Percentiles rank a stretch among this genome's conserved stretches.
phyloP scores from a whole-genome alignment of 352 stramenopile genomes.

The Thraustochytrium striatum region DNA sequence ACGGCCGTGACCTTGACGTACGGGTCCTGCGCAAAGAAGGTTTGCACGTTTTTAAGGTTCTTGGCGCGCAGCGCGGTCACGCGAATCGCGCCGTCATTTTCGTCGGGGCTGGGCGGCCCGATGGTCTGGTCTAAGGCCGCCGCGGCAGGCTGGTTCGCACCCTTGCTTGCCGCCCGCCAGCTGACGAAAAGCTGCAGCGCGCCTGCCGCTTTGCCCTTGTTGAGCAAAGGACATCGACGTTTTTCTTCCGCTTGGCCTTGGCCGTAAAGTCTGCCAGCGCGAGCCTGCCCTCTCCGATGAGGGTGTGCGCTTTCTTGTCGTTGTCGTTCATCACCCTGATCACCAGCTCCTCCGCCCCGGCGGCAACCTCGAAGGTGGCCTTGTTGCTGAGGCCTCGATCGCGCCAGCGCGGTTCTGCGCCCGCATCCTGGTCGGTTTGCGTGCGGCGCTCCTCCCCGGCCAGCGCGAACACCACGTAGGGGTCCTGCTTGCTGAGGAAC shows the following conservation, averaged over 20 bases:
- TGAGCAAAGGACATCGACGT: neutral
- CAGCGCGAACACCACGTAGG: slow-evolving; percentile 17
- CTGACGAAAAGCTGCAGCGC: neutral
- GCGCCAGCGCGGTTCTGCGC: slow-evolving; percentile 8
- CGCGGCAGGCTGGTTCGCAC: neutral
- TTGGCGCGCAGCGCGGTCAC: neutral
- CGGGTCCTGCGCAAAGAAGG: slow-evolving; percentile 15
- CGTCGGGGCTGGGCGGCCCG: neutral
- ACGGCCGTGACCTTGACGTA: slow-evolving; percentile 27
- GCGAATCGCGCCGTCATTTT: neutral
- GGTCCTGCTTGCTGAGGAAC: slow-evolving; percentile 14
- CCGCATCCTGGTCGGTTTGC: slow-evolving; percentile 6
- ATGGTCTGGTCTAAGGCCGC: neutral
- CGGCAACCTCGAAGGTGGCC: neutral
- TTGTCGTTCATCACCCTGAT: slow-evolving; percentile 44
- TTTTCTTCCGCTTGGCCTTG: neutral
- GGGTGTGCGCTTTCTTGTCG: slow-evolving; percentile 5
- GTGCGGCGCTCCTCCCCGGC: slow-evolving; percentile 7
- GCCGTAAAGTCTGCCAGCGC: neutral
- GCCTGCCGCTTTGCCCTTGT: slow-evolving; percentile 1
- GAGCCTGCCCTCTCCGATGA: slow-evolving; percentile 8
- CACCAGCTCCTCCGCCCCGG: neutral
- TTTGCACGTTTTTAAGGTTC: slow-evolving; percentile 5
- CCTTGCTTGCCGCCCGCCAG: neutral
- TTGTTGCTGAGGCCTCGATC: slow-evolving; percentile 1